Conservation (phyloP, 768 basidiomycete genomes). For the Termitomyces sp. region DNA sequence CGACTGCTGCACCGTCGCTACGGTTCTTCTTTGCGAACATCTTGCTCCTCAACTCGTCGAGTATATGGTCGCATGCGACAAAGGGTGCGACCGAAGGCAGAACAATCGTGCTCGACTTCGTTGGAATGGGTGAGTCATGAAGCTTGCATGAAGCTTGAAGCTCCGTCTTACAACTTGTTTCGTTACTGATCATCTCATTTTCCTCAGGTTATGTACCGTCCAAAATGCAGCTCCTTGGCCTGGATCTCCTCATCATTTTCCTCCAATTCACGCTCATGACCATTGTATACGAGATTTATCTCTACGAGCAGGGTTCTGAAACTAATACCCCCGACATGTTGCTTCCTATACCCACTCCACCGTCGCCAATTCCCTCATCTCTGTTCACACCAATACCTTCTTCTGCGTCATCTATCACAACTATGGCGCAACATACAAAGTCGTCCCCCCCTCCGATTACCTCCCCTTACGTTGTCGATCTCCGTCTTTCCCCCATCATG, state of each 20-base stretch:
- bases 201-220: conserved; percentile 57
- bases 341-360: conserved; percentile 24
- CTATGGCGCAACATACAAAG: conserved; percentile 21
- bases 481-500: conserved; percentile 53
- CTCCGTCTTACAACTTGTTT: neutral
- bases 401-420: conserved; percentile 18
- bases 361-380: conserved; percentile 22
- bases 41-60: conserved; percentile 53
- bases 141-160: neutral
- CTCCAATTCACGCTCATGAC: conserved; percentile 66
- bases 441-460: conserved; percentile 23
- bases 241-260: conserved; percentile 66
- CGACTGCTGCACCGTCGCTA: conserved; percentile 48
- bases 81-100: conserved; percentile 54
- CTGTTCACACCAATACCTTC: conserved; percentile 22
- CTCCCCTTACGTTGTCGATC: conserved; percentile 57
- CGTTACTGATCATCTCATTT: neutral
- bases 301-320: conserved; percentile 35
- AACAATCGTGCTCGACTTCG: conserved; percentile 70
- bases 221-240: conserved; percentile 56
- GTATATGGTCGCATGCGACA: conserved; percentile 59
- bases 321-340: conserved; percentile 39
- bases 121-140: conserved; percentile 62
- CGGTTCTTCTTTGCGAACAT: conserved; percentile 65
- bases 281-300: conserved; percentile 63